Conservation (phyloP, 23 red algal species). For the Porphyridium purpureum region DNA sequence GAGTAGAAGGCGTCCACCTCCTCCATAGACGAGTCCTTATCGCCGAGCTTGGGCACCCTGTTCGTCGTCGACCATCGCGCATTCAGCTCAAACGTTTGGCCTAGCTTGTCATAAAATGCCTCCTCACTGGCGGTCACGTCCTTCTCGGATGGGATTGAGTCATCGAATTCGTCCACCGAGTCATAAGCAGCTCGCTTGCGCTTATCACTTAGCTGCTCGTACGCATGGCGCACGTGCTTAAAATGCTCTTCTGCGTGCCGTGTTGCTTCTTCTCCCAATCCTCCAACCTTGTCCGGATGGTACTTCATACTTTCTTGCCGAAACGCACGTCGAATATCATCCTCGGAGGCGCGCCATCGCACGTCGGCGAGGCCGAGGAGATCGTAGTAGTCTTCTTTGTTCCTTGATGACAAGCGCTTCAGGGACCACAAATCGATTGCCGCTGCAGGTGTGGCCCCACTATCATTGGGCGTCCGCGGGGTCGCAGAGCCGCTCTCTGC, state of each 20-base stretch:
- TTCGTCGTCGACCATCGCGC: constrained; percentile 56
- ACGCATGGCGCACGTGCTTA: constrained; percentile 52
- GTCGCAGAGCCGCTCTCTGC: too few relatives aligned
- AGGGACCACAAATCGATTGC: too few relatives aligned
- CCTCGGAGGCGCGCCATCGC: constrained; percentile 57
- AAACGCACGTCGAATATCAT: constrained; percentile 67
- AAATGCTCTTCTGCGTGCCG: constrained; percentile 38
- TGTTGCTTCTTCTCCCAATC: constrained; percentile 37
- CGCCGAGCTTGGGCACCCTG: constrained; percentile 42
- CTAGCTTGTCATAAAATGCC: constrained; percentile 39
- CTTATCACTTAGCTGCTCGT: constrained; percentile 46
- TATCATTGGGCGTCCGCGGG: too few relatives aligned
- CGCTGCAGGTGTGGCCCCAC: too few relatives aligned
- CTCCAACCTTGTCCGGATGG: constrained; percentile 63
- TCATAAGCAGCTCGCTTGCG: constrained; percentile 60
- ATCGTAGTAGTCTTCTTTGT: constrained; percentile 59
- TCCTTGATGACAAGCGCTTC: constrained; percentile 22
- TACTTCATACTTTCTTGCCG: constrained; percentile 47
- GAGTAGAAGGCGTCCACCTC: constrained; percentile 63
- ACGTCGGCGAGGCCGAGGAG: constrained; percentile 52
- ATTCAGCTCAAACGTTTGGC: constrained; percentile 36
- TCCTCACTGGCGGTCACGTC: constrained; percentile 18
- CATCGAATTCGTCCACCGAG: constrained; percentile 68
- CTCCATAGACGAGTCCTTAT: constrained; percentile 23
- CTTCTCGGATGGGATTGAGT: constrained; percentile 51